These are phyloP conservation scores for Xerocomus spinulosus DNA, from an alignment of 768 basidiomycete species.

Conservation along the genomic window DNA sequence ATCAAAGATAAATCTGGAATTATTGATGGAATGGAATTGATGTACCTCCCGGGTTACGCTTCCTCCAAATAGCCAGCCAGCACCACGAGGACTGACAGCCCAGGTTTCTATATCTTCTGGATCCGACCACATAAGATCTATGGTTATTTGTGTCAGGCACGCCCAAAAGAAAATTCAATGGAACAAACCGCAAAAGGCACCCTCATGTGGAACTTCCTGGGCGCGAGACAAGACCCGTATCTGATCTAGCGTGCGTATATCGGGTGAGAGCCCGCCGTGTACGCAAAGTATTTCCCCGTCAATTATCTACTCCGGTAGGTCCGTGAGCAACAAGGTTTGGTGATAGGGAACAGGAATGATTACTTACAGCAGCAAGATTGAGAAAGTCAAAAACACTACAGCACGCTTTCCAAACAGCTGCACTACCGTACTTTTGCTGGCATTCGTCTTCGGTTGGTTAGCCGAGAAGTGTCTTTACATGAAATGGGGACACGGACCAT, in stretches of 20 bases:
- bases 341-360: background rate
- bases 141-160: background rate
- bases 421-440: slow-evolving; percentile 95
- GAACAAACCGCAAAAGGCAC: slow-evolving; percentile 85
- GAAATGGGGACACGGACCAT: slow-evolving; percentile 48
- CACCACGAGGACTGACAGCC: slow-evolving; percentile 95
- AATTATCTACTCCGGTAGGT: slow-evolving; percentile 62
- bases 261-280: slow-evolving; percentile 93
- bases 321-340: background rate
- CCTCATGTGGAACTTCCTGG: slow-evolving; percentile 98
- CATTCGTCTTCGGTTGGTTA: slow-evolving; percentile 68
- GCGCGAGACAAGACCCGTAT: slow-evolving; percentile 88
- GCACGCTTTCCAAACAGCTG: slow-evolving; percentile 95
- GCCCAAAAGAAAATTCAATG: background rate
- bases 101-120: slow-evolving; percentile 93
- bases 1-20: slow-evolving; percentile 2
- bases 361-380: slow-evolving; percentile 84
- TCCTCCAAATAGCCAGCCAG: slow-evolving; percentile 91
- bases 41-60: slow-evolving; percentile 79
- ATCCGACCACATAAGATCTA: slow-evolving; percentile 98
- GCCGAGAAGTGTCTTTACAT: background rate
- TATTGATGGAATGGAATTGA: background rate
- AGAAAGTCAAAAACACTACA: slow-evolving; percentile 96
- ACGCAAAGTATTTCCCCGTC: slow-evolving; percentile 92
- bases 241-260: slow-evolving; percentile 92